These are phyloP conservation scores for Pseudogymnoascus sp. DNA, from an alignment of 2,329 filamentous ascomycete genomes.

Conservation along the genomic window DNA sequence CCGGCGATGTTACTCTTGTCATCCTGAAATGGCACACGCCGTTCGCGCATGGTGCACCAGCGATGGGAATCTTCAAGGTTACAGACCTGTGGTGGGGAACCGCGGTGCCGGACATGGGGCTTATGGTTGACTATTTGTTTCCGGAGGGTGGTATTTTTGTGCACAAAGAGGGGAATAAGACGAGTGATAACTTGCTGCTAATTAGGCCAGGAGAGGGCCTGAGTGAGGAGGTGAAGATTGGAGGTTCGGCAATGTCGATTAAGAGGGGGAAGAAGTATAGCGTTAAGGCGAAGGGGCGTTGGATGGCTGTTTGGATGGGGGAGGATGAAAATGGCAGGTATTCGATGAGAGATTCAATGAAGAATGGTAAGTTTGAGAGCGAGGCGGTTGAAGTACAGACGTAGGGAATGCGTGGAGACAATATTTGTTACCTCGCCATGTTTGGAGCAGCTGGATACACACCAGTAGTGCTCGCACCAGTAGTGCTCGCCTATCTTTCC, in stretches of 20 bases:
- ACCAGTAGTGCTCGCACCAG: neutral
- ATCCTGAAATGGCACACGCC: conserved; percentile 33
- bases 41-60: conserved; percentile 29
- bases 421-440: neutral
- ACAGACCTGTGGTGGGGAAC: conserved; percentile 10
- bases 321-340: conserved; percentile 7
- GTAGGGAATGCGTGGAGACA: neutral
- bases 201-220: conserved; percentile 19
- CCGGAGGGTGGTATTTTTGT: neutral
- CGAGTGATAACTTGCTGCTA: neutral
- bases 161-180: neutral
- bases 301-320: conserved; percentile 31
- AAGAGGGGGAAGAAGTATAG: conserved; percentile 28
- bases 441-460: neutral
- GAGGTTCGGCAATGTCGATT: conserved; percentile 25
- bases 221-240: conserved; percentile 20
- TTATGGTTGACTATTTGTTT: neutral
- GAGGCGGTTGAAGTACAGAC: conserved; percentile 11
- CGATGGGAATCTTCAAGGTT: conserved; percentile 29
- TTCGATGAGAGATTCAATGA: conserved; percentile 6
- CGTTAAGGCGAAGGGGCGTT: conserved; percentile 29
- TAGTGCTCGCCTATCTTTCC: neutral
- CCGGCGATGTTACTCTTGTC: conserved; percentile 24
- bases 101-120: neutral
- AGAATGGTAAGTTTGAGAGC: conserved; percentile 14